Conservation (phyloP, 352 stramenopile genomes). For the Pythium insidiosum region DNA sequence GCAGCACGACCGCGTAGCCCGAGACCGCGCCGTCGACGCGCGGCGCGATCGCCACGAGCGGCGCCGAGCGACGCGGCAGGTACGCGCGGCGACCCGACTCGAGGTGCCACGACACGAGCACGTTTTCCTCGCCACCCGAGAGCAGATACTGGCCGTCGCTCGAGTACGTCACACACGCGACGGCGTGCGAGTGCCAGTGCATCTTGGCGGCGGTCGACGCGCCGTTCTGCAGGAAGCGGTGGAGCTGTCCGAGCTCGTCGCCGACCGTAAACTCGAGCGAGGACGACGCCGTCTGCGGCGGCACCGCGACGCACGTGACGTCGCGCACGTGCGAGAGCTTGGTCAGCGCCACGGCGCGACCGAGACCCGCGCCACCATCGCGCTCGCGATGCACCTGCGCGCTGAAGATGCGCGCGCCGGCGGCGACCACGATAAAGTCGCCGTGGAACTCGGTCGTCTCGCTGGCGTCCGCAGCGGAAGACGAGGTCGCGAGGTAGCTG, state of each 20-base stretch:
- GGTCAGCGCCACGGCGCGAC: conserved; percentile 21
- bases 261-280: conserved; percentile 64
- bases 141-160: conserved; percentile 68
- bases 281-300: conserved; percentile 22
- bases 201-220: conserved; percentile 43
- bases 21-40: conserved; percentile 28
- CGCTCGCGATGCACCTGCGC: conserved; percentile 28
- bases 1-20: conserved; percentile 56
- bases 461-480: neutral
- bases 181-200: conserved; percentile 84
- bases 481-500: conserved; percentile 26
- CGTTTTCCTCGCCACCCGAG: conserved; percentile 80
- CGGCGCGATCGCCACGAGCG: conserved; percentile 43
- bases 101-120: conserved; percentile 84
- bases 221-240: conserved; percentile 27
- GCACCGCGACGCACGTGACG: conserved; percentile 54
- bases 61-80: conserved; percentile 63
- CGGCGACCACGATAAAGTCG: conserved; percentile 45
- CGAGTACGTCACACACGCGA: conserved; percentile 67
- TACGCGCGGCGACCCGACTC: conserved; percentile 67
- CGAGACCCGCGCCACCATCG: conserved; percentile 18
- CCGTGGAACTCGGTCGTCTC: conserved; percentile 13
- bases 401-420: conserved; percentile 25
- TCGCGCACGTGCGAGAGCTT: conserved; percentile 39
- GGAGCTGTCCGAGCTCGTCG: conserved; percentile 57